Percentiles rank a stretch among this genome's conserved stretches.
Conservation (phyloP, 148 eudicot species). For the Drosera capensis region DNA sequence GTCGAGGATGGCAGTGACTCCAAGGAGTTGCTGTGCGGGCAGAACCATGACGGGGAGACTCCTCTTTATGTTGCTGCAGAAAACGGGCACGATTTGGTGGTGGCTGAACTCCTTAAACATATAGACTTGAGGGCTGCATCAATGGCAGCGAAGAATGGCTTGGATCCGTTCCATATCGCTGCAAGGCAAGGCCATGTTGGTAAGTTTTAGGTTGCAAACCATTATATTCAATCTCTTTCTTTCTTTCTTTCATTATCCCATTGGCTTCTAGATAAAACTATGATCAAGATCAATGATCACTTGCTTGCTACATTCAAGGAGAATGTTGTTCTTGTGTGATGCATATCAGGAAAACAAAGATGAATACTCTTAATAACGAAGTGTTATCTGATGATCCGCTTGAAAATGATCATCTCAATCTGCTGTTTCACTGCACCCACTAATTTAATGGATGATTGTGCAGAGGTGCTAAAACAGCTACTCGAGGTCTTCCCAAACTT, state of each 20-base stretch:
- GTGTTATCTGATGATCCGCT: no score
- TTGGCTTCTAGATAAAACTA: no score
- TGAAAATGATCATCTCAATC: no score
- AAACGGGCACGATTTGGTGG: conserved; percentile 58
- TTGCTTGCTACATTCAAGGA: no score
- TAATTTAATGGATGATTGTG: conserved; percentile 14
- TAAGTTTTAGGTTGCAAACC: no score
- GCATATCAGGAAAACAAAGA: no score
- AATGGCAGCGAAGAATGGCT: conserved; percentile 58
- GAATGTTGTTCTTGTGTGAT: no score
- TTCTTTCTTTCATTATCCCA: background rate
- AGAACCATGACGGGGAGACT: conserved; percentile 85
- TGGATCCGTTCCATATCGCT: conserved; percentile 84
- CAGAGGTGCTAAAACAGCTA: conserved; percentile 76
- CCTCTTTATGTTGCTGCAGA: conserved; percentile 67
- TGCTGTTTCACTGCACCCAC: no score
- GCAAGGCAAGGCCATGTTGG: conserved; percentile 91
- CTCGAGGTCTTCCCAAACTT: conserved; percentile 55
- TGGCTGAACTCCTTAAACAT: conserved; percentile 63
- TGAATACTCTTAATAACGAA: no score
- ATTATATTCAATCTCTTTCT: no score
- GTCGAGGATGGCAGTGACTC: conserved; percentile 26
- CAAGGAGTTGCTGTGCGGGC: conserved; percentile 45
- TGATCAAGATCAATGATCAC: no score
- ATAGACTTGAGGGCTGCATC: conserved; percentile 67